A percentile compares a stretch with the other conserved stretches of the same genome.
Evolutionary conservation across 2,329 filamentous ascomycete species (phyloP).

Genomic region (Plenodomus biglobosus): DNA sequence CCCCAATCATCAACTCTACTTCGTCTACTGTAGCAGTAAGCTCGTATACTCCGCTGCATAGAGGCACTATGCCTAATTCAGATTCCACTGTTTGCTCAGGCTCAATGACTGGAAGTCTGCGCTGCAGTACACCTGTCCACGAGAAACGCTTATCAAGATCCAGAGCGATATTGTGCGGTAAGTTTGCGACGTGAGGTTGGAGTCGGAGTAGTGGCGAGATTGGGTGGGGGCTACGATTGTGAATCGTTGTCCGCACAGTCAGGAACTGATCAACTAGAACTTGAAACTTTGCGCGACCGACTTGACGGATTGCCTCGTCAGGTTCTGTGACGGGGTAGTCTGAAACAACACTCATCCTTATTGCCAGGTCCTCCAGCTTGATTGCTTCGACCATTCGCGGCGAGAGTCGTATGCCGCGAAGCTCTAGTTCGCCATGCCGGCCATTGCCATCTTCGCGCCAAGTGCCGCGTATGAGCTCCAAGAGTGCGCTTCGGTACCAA

Average conservation of each 20-base stretch:
- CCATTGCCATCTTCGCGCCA: slow-evolving; percentile 65
- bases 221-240: slow-evolving; percentile 68
- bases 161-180: slow-evolving; percentile 70
- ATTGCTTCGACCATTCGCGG: slow-evolving; percentile 80
- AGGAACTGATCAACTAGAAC: slow-evolving; percentile 65
- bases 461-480: slow-evolving; percentile 68
- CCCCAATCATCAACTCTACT: slow-evolving; percentile 55
- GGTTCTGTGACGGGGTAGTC: slow-evolving; percentile 9
- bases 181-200: slow-evolving; percentile 73
- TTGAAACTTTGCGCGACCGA: slow-evolving; percentile 51
- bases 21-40: slow-evolving; percentile 81
- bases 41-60: slow-evolving; percentile 82
- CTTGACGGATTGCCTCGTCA: slow-evolving; percentile 32
- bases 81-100: slow-evolving; percentile 63
- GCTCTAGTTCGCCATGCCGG: slow-evolving; percentile 69
- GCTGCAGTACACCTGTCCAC: slow-evolving; percentile 84
- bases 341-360: slow-evolving; percentile 54
- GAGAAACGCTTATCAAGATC: slow-evolving; percentile 80
- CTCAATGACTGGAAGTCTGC: slow-evolving; percentile 64
- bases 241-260: slow-evolving; percentile 69
- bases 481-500: slow-evolving; percentile 84
- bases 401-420: slow-evolving; percentile 73
- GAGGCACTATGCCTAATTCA: slow-evolving; percentile 68
- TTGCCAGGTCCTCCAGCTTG: slow-evolving; percentile 72
- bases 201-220: slow-evolving; percentile 74